Conservation (phyloP, 768 basidiomycete genomes). For the Lactarius hengduanensis region DNA sequence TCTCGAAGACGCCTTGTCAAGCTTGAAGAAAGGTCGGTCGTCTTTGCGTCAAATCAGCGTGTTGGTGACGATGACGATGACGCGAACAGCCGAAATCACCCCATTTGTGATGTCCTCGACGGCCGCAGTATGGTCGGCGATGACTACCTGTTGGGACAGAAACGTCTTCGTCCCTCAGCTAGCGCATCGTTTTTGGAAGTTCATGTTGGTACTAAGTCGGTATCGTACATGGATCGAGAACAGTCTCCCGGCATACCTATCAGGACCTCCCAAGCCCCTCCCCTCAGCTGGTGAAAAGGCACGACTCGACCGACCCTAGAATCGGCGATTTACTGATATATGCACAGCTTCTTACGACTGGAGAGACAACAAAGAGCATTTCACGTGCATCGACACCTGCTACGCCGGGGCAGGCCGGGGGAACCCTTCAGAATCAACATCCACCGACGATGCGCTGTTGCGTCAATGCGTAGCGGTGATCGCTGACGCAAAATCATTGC, state of each 20-base stretch:
- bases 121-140: conserved; percentile 65
- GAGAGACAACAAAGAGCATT: conserved; percentile 24
- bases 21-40: conserved; percentile 40
- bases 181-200: conserved; percentile 82
- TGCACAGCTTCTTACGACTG: conserved; percentile 6
- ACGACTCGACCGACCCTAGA: conserved; percentile 37
- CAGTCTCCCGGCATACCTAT: conserved; percentile 46
- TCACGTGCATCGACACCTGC: conserved; percentile 55
- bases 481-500: conserved; percentile 62
- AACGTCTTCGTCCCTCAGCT: conserved; percentile 85
- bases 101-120: conserved; percentile 63
- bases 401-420: conserved; percentile 42
- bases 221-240: conserved; percentile 44
- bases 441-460: conserved; percentile 62
- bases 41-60: not conserved
- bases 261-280: conserved; percentile 35
- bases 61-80: not conserved
- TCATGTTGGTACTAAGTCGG: conserved; percentile 62
- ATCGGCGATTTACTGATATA: not conserved
- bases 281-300: conserved; percentile 29
- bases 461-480: conserved; percentile 66
- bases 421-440: conserved; percentile 50
- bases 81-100: conserved; percentile 30
- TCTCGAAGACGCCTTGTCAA: conserved; percentile 66
- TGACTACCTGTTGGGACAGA: conserved; percentile 81